Evolutionary conservation across 164 flowering plant species (phyloP).

Genomic region (Amborella trichopoda): DNA sequence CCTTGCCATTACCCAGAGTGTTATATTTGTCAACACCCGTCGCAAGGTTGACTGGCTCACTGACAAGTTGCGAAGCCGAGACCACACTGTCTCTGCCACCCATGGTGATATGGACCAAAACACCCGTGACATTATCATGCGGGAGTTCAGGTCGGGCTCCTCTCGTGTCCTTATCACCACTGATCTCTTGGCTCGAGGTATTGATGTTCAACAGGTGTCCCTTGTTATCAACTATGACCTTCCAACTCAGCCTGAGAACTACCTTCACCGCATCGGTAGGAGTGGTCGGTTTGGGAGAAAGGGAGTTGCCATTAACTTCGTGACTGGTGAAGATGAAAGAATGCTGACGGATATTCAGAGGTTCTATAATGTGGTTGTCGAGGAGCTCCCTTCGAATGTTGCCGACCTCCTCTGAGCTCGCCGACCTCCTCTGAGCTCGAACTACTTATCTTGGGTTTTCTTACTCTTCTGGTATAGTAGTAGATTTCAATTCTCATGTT

Average conservation of each 20-base stretch:
- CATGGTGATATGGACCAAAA: constrained; percentile 77
- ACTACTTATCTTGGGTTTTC: too few species aligned
- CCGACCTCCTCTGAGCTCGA: too few species aligned
- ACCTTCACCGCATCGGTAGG: constrained; percentile 60
- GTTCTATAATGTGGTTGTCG: constrained; percentile 49
- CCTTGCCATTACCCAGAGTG: constrained; percentile 8
- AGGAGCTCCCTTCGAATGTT: constrained; percentile 61
- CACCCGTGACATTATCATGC: constrained; percentile 57
- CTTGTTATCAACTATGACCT: constrained; percentile 59
- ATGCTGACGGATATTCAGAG: constrained; percentile 56
- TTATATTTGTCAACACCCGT: constrained; percentile 6
- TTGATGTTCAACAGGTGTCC: constrained; percentile 65
- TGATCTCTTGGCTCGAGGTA: constrained; percentile 62
- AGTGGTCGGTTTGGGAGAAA: constrained; percentile 67
- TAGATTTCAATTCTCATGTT: too few species aligned
- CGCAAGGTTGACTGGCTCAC: constrained; percentile 50
- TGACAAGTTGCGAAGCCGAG: constrained; percentile 53
- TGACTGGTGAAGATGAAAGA: constrained; percentile 40
- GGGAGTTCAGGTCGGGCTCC: constrained; percentile 57
- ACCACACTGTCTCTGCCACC: constrained; percentile 65
- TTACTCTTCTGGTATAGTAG: too few species aligned
- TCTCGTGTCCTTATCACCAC: constrained; percentile 62
- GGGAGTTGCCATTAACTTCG: constrained; percentile 62
- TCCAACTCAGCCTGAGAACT: constrained; percentile 64
- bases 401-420: too few species aligned